These are phyloP conservation scores for Chamaecyparis obtusa DNA, from an alignment of 75 land plant genomes.

Conservation along the genomic window DNA sequence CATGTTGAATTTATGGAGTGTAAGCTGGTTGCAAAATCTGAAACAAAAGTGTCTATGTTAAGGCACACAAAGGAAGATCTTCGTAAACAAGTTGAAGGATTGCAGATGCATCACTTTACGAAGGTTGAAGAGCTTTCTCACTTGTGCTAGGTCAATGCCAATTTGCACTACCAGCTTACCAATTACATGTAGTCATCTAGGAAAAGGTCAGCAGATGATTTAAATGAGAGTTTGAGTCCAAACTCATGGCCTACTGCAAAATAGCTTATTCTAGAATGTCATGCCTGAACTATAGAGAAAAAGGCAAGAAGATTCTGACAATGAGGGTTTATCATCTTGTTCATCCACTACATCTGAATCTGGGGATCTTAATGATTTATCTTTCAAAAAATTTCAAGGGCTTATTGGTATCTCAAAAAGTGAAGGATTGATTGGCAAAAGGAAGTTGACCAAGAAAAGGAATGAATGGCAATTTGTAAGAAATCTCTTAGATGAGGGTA, in stretches of 20 bases:
- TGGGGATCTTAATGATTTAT: constrained; percentile 15
- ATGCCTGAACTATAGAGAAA: constrained; percentile 31
- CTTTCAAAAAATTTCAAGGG: constrained; percentile 5
- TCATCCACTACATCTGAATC: constrained; percentile 29
- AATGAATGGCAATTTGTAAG: constrained; percentile 30
- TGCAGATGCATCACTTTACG: too few species aligned
- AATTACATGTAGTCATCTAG: background rate
- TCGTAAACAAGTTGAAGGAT: too few species aligned
- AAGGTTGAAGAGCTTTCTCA: too few species aligned
- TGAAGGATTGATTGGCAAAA: constrained; percentile 29
- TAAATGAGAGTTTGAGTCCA: constrained; percentile 48
- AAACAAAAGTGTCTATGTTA: background rate
- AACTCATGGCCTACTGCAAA: constrained; percentile 45
- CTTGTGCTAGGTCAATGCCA: too few species aligned
- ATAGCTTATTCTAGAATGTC: constrained; percentile 42
- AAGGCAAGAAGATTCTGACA: constrained; percentile 18
- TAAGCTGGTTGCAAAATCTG: constrained; percentile 1
- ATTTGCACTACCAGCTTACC: too few species aligned
- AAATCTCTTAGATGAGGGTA: constrained; percentile 24
- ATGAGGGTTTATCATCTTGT: constrained; percentile 29
- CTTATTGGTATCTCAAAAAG: constrained; percentile 28
- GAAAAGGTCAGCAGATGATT: constrained; percentile 21
- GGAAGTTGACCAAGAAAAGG: constrained; percentile 40
- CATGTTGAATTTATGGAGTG: background rate
- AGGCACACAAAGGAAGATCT: constrained; percentile 23